phyloP scores from a whole-genome alignment of 2,329 filamentous ascomycete genomes.

The Raffaelea albimanens region DNA sequence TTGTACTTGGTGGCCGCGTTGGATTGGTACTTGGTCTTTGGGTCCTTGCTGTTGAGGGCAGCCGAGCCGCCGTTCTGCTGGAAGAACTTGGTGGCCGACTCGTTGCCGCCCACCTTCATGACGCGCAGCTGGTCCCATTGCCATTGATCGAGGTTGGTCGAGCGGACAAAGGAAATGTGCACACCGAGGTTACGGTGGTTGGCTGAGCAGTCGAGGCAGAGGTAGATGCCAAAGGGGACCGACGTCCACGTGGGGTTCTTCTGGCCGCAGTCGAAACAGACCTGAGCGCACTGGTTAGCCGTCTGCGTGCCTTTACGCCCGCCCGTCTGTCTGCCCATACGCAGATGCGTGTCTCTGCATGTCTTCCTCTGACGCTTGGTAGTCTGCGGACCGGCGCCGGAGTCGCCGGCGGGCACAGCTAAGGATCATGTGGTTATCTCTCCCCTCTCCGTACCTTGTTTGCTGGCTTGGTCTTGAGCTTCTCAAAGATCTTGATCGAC shows the following conservation, averaged over 20 bases:
- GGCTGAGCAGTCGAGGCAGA: conserved; percentile 94
- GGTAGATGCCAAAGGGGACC: conserved; percentile 88
- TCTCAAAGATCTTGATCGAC: conserved; percentile 96
- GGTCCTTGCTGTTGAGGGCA: conserved; percentile 89
- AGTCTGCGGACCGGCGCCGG: too few relatives aligned
- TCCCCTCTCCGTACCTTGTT: conserved; percentile 66
- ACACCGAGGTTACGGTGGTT: conserved; percentile 97
- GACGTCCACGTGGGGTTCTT: conserved; percentile 99
- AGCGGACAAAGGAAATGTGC: conserved; percentile 97
- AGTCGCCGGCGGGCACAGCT: too few relatives aligned
- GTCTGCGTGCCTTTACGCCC: too few relatives aligned
- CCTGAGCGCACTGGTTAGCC: conserved; percentile 35
- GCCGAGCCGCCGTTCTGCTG: conserved; percentile 91
- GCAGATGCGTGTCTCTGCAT: too few relatives aligned
- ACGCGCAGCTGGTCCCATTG: conserved; percentile 96
- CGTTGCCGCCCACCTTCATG: conserved; percentile 98
- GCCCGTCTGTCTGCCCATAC: too few relatives aligned
- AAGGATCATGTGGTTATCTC: not conserved
- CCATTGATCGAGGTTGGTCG: conserved; percentile 97
- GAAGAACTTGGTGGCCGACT: conserved; percentile 97
- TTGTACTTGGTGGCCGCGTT: conserved; percentile 95
- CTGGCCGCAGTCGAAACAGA: conserved; percentile 96
- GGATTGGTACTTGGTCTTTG: conserved; percentile 94
- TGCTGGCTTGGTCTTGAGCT: conserved; percentile 84
- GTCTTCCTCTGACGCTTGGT: too few relatives aligned